These are phyloP conservation scores for Aspergillus funiculosus DNA, from an alignment of 495 filamentous ascomycete genomes.

Conservation along the genomic window DNA sequence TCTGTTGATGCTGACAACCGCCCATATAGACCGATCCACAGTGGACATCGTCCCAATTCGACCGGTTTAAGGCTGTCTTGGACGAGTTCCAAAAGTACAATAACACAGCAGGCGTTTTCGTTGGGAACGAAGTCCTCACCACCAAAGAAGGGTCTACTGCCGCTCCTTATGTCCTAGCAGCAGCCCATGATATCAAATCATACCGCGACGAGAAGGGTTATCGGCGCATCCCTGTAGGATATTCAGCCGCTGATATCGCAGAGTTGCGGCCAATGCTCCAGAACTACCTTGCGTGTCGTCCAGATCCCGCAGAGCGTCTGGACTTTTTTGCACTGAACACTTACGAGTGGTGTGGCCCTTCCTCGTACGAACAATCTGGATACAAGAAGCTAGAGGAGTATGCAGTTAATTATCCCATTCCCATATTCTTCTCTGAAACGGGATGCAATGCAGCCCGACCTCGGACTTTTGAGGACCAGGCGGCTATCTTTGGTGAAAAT, in stretches of 20 bases:
- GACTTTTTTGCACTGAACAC: conserved; percentile 86
- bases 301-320: conserved; percentile 59
- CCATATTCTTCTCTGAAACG: conserved; percentile 83
- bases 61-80: conserved; percentile 63
- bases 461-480: conserved; percentile 70
- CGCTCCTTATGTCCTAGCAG: conserved; percentile 78
- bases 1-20: neutral
- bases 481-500: conserved; percentile 63
- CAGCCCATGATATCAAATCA: conserved; percentile 73
- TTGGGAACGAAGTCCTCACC: conserved; percentile 79
- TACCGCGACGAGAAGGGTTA: conserved; percentile 74
- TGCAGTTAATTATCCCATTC: conserved; percentile 57
- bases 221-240: conserved; percentile 77
- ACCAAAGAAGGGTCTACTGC: conserved; percentile 52
- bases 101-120: conserved; percentile 76
- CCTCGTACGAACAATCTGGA: conserved; percentile 60
- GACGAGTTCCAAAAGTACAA: conserved; percentile 73
- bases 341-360: conserved; percentile 78
- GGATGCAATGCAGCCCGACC: conserved; percentile 65
- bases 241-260: conserved; percentile 84
- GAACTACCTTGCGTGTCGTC: conserved; percentile 77
- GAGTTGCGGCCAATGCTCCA: conserved; percentile 78
- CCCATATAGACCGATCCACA: conserved; percentile 28
- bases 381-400: conserved; percentile 61
- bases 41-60: conserved; percentile 67